Evolutionary conservation across 2,329 filamentous ascomycete genomes (phyloP), one percentile per base, ranked within the genome.

Genomic region (Nemania diffusa): DNA sequence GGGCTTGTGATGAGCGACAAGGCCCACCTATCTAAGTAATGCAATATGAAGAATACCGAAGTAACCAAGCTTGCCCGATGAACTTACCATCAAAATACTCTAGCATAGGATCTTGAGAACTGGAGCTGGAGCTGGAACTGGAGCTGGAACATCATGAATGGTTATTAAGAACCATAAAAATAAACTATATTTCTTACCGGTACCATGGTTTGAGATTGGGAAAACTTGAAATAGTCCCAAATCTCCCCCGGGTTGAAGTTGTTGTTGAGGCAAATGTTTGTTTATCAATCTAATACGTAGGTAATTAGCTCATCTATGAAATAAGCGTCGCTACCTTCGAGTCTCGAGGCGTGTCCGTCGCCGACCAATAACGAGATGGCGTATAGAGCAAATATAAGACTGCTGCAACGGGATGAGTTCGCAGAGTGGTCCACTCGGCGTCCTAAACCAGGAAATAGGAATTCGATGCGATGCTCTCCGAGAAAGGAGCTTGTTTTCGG

Each of bases 1-100:
- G 69, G 61, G 72, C 1, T 24, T 58, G 55, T 70, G 52, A 65
- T 46, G 15, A 42, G 22, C 24, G 17, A 5, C 40, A 32, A n/a
- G 17, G 15, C 11, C 37, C 5, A n/a, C n/a, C n/a, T n/a, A 17
- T 15, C 37, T 40, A 15, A 13, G 17, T 40, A 1, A 15, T 40
- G 37, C 37, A 11, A 40, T 17, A 40, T 40, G 11, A 17, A 40
- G 15, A 17, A 40, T 40, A 40, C 11, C 2, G 11, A 57, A 44
- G n/a, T 8, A n/a, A 9, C 5, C 2, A 13, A 42, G 40, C 53
- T 42, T 26, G 34, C 7, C 37, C 7, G 20, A 22, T 15, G 32
- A 55, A 11, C n/a, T 24, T 55, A 2, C 29, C 37, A 11, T 40
- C 5, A 55, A 3, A 40, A 8, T 40, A 40, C 34, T 40, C 34